These are phyloP conservation scores for Nicotiana obtusifolia DNA, from an alignment of 257 asterid species.

Conservation along the genomic window DNA sequence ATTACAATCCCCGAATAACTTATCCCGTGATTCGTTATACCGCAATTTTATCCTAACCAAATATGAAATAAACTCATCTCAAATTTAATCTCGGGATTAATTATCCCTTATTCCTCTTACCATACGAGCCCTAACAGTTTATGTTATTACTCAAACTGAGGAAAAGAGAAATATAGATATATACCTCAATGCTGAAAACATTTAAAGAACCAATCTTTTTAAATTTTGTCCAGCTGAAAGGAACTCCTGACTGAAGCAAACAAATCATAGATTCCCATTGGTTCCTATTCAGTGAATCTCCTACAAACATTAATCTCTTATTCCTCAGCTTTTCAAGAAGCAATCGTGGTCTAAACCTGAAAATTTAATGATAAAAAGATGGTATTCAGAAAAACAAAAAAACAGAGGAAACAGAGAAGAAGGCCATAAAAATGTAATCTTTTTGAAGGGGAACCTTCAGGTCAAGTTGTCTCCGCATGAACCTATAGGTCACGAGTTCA, in stretches of 20 bases:
- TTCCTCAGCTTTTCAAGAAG: slow-evolving; percentile 18
- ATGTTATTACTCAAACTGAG: background rate
- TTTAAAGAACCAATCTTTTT: slow-evolving; percentile 65
- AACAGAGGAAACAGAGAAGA: background rate
- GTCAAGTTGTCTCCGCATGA: too few species aligned
- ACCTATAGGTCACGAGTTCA: too few species aligned
- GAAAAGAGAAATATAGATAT: background rate
- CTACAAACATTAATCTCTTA: slow-evolving; percentile 78
- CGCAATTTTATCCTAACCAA: too few species aligned
- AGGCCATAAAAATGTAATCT: too few species aligned
- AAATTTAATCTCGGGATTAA: too few species aligned
- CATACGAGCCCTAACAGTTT: too few species aligned
- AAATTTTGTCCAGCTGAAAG: slow-evolving; percentile 50
- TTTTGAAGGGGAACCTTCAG: too few species aligned
- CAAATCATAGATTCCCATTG: too few species aligned
- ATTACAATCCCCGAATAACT: too few species aligned
- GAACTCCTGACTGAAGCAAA: slow-evolving; percentile 42
- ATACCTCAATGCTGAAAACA: slow-evolving; percentile 64
- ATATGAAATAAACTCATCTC: too few species aligned
- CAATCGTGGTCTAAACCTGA: slow-evolving; percentile 23
- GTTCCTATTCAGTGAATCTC: slow-evolving; percentile 36
- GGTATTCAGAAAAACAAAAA: background rate
- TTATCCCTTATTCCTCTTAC: too few species aligned
- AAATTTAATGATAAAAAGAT: background rate
- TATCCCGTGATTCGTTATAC: too few species aligned